Percentiles rank a stretch among this genome's conserved stretches.
phyloP scores from a whole-genome alignment of 2,329 filamentous ascomycete genomes.

The Pseudofabraea citricarpa region DNA sequence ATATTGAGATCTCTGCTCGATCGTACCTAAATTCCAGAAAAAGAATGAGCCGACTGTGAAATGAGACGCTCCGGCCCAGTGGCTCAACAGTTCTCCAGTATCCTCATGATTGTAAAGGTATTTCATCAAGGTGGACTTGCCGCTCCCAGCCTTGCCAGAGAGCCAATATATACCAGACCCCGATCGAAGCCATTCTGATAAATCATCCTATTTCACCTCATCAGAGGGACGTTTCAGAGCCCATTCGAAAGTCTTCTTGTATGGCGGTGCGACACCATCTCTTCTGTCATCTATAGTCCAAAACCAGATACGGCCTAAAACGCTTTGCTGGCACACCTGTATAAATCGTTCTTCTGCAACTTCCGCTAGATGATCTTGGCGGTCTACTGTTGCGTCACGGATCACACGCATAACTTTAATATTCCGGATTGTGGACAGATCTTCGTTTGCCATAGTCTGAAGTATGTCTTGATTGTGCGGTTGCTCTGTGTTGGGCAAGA shows the following conservation, averaged over 20 bases:
- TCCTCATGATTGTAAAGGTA: slow-evolving; percentile 26
- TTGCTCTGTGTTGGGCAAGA: neutral
- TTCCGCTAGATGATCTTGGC: neutral
- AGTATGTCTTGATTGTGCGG: neutral
- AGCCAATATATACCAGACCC: slow-evolving; percentile 30
- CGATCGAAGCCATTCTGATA: slow-evolving; percentile 21
- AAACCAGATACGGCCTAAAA: slow-evolving; percentile 1
- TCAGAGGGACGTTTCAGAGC: slow-evolving; percentile 21
- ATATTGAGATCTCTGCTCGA: slow-evolving; percentile 3
- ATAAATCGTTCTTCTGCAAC: neutral
- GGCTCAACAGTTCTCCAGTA: slow-evolving; percentile 11
- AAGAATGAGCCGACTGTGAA: slow-evolving; percentile 34
- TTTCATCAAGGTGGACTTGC: slow-evolving; percentile 42
- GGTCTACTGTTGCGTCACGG: neutral
- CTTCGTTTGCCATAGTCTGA: neutral
- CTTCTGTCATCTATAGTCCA: slow-evolving; percentile 5
- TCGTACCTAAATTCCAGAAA: slow-evolving; percentile 38
- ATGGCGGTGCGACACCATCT: slow-evolving; percentile 3
- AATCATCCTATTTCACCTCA: neutral
- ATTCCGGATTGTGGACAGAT: neutral
- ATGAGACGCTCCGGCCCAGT: slow-evolving; percentile 19
- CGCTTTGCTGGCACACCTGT: neutral
- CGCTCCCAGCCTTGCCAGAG: slow-evolving; percentile 38
- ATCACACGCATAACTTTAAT: neutral
- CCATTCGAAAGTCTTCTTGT: slow-evolving; percentile 31